phyloP scores from a whole-genome alignment of 495 filamentous ascomycete species.

The Penicillium egyptiacum region DNA sequence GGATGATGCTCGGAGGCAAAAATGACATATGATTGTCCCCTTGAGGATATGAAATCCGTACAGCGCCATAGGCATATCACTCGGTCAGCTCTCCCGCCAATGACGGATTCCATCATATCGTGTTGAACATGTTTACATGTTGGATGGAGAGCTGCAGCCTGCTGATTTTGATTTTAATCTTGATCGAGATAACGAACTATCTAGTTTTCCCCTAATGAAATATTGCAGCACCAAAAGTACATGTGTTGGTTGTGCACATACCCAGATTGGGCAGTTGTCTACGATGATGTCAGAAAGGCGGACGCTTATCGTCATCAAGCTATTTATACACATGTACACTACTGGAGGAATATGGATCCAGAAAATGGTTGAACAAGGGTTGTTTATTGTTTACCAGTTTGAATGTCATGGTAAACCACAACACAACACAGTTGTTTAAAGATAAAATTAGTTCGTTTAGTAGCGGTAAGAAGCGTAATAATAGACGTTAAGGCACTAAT shows the following conservation, averaged over 20 bases:
- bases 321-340: no score
- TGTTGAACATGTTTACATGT: not conserved
- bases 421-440: no score
- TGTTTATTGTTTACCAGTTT: no score
- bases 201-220: not conserved
- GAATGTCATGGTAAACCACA: no score
- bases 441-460: no score
- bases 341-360: no score
- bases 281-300: conserved; percentile 24
- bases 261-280: not conserved
- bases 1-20: not conserved
- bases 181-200: not conserved
- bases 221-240: not conserved
- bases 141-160: not conserved
- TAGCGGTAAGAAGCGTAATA: no score
- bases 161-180: not conserved
- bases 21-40: conserved; percentile 8
- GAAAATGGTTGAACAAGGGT: no score
- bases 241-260: not conserved
- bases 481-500: no score
- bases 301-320: conserved; percentile 11
- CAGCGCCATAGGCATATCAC: conserved; percentile 3
- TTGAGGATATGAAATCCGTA: conserved; percentile 5
- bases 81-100: conserved; percentile 19
- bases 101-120: conserved; percentile 1